Percentiles rank a stretch among this genome's conserved stretches.
Conservation (phyloP, 495 filamentous ascomycete species). For the Clavariopsis aquatica region DNA sequence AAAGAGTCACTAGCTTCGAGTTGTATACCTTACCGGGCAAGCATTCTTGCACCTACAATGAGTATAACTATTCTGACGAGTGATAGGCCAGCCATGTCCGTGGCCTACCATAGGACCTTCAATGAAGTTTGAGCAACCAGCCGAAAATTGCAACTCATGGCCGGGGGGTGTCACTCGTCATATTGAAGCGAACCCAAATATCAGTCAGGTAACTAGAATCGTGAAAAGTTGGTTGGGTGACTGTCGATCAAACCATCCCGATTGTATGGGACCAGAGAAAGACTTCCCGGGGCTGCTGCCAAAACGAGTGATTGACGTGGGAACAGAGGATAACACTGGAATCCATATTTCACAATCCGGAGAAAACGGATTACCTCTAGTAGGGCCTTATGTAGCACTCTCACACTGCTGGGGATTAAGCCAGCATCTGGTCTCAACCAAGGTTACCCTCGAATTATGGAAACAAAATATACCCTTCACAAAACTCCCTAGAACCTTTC, state of each 20-base stretch:
- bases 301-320: slow-evolving; percentile 2
- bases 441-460: neutral
- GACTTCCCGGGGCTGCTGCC: neutral
- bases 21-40: neutral
- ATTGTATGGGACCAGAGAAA: neutral
- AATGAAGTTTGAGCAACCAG: neutral
- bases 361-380: neutral
- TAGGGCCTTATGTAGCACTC: neutral
- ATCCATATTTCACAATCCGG: neutral
- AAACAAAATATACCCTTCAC: slow-evolving; percentile 5
- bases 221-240: neutral
- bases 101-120: neutral
- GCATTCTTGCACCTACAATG: neutral
- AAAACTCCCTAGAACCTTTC: slow-evolving; percentile 13
- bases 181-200: neutral
- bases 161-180: neutral
- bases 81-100: neutral
- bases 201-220: neutral
- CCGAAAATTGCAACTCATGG: neutral
- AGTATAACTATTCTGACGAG: neutral
- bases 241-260: neutral
- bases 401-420: slow-evolving; percentile 14
- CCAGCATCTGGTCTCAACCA: neutral
- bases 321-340: neutral
- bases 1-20: neutral